Evolutionary conservation across 2,329 filamentous ascomycete genomes (phyloP).

Genomic region (Alternaria triticimaculans): DNA sequence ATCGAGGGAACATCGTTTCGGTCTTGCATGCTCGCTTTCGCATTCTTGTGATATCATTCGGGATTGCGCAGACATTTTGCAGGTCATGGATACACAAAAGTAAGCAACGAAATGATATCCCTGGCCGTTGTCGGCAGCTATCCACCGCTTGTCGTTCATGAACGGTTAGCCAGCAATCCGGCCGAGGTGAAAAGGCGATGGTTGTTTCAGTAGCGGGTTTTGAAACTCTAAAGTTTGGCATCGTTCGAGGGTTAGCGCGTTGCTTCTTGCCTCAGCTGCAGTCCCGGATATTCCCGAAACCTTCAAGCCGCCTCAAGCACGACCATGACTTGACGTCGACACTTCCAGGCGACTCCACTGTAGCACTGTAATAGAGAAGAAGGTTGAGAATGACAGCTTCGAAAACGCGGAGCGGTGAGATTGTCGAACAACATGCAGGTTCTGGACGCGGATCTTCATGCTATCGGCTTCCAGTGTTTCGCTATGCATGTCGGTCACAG

Average conservation of each 20-base stretch:
- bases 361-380: neutral
- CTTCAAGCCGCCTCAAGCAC: neutral
- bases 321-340: neutral
- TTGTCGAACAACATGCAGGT: neutral
- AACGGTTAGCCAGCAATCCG: constrained; percentile 5
- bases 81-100: neutral
- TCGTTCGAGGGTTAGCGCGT: constrained; percentile 24
- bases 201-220: constrained; percentile 23
- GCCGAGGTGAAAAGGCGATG: constrained; percentile 3
- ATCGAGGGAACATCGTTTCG: constrained; percentile 6
- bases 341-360: neutral
- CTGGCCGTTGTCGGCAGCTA: neutral
- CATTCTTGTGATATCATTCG: neutral
- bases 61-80: neutral
- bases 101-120: neutral
- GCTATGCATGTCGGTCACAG: neutral
- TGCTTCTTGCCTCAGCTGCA: constrained; percentile 7
- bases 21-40: neutral
- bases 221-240: constrained; percentile 39
- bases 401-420: neutral
- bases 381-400: neutral
- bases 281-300: constrained; percentile 23
- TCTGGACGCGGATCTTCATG: neutral
- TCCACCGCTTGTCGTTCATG: neutral
- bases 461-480: neutral